Percentiles rank a stretch among this genome's conserved stretches.
These are phyloP conservation scores for Sporobolus alterniflorus DNA, from an alignment of 202 grass and related monocot genomes.

Conservation along the genomic window DNA sequence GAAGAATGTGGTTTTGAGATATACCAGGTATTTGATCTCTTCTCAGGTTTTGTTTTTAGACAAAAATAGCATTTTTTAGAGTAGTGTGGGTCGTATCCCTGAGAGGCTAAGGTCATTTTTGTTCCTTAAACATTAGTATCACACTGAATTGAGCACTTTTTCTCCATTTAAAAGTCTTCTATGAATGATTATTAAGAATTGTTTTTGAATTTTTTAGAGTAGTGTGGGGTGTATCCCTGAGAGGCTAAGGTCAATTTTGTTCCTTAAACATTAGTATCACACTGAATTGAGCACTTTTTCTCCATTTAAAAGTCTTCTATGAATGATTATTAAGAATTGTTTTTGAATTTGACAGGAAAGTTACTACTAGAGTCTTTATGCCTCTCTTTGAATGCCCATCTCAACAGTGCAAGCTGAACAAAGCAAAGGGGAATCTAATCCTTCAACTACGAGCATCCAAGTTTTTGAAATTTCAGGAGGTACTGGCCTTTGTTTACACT, in stretches of 20 bases:
- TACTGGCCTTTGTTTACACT: conserved; percentile 31
- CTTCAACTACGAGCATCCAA: conserved; percentile 97
- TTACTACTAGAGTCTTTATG: conserved; percentile 97
- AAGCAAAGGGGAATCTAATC: conserved; percentile 96
- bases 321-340: background rate
- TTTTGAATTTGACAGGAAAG: conserved; percentile 77
- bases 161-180: background rate
- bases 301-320: background rate
- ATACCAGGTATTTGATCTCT: conserved; percentile 72
- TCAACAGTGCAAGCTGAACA: conserved; percentile 86
- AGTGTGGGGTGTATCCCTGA: background rate
- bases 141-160: background rate
- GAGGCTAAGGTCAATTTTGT: background rate
- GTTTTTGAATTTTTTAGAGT: background rate
- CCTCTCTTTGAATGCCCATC: conserved; percentile 97
- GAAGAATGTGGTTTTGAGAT: conserved; percentile 99
- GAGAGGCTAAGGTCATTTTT: background rate
- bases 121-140: background rate
- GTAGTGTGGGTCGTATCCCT: background rate
- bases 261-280: background rate
- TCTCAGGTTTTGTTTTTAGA: conserved; percentile 7
- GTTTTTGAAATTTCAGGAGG: conserved; percentile 99
- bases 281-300: background rate
- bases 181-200: background rate
- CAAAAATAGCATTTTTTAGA: background rate